These are phyloP conservation scores for Sporothrix sp. DNA, from an alignment of 2,329 filamentous ascomycete species.

Conservation along the genomic window DNA sequence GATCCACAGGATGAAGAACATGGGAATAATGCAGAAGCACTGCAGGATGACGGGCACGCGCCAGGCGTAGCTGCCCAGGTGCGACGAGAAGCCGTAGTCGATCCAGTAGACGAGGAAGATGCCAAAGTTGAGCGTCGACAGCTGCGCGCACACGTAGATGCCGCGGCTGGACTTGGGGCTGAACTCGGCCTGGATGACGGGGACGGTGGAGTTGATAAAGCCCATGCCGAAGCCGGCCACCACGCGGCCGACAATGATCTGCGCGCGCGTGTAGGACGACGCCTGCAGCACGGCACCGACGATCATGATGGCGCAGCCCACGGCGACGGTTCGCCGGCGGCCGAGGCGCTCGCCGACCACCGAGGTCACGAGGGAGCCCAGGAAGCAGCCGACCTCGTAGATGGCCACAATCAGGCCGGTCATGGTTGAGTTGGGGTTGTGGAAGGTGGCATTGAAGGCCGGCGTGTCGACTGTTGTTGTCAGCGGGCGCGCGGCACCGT, in stretches of 20 bases:
- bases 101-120: constrained; percentile 30
- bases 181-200: constrained; percentile 32
- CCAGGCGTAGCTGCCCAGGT: constrained; percentile 26
- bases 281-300: constrained; percentile 28
- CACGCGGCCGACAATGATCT: constrained; percentile 32
- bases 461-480: constrained; percentile 4
- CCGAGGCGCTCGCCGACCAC: constrained; percentile 27
- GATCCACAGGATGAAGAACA: constrained; percentile 26
- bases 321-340: constrained; percentile 25
- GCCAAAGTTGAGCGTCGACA: constrained; percentile 25
- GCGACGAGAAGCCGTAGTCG: constrained; percentile 29
- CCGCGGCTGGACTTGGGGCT: constrained; percentile 10
- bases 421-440: constrained; percentile 9
- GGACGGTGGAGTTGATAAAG: constrained; percentile 20
- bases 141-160: constrained; percentile 17
- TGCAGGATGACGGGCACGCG: constrained; percentile 36
- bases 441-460: constrained; percentile 8
- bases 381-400: constrained; percentile 50
- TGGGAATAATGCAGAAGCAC: constrained; percentile 31
- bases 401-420: constrained; percentile 14
- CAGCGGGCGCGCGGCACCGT: too few species aligned
- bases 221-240: constrained; percentile 35
- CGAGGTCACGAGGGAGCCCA: constrained; percentile 34
- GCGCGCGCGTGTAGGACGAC: constrained; percentile 27
- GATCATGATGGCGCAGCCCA: constrained; percentile 26